These are phyloP conservation scores for Termitomyces titanicus DNA, from an alignment of 768 basidiomycete species.

Conservation along the genomic window DNA sequence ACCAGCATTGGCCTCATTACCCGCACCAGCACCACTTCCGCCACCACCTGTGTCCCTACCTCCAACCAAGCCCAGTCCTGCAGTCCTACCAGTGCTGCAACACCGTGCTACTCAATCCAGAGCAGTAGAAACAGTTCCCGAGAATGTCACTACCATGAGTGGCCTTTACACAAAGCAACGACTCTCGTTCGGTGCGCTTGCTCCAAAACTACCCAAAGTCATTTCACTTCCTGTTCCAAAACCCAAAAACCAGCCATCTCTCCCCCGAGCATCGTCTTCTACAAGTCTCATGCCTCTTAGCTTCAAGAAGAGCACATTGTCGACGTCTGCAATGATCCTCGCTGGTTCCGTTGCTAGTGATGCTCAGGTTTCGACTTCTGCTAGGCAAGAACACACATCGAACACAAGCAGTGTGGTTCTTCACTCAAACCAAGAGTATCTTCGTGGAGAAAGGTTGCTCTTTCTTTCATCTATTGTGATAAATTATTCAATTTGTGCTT, in stretches of 20 bases:
- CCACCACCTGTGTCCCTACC: neutral
- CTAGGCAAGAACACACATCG: neutral
- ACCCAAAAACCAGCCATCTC: constrained; percentile 1
- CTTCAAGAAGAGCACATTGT: constrained; percentile 38
- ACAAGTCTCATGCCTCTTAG: constrained; percentile 26
- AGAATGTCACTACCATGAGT: constrained; percentile 22
- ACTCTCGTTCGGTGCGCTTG: constrained; percentile 36
- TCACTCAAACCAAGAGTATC: neutral
- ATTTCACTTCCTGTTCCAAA: constrained; percentile 13
- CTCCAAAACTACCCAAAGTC: constrained; percentile 33
- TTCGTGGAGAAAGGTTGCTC: neutral
- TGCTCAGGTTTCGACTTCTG: neutral
- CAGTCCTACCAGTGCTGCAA: constrained; percentile 12
- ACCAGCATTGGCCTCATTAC: neutral
- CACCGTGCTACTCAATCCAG: constrained; percentile 9
- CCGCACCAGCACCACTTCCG: neutral
- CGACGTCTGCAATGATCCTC: constrained; percentile 7
- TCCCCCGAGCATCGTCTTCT: constrained; percentile 1
- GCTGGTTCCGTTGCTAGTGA: neutral
- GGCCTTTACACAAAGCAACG: constrained; percentile 51
- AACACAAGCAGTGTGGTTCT: neutral
- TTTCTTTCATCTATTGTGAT: neutral
- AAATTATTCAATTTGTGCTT: neutral
- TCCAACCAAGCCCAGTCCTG: constrained; percentile 5
- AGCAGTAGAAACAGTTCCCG: constrained; percentile 11